Base-by-base conservation (phyloP, 352 stramenopile species). In the Halophytophthora batemanensis region DNA sequence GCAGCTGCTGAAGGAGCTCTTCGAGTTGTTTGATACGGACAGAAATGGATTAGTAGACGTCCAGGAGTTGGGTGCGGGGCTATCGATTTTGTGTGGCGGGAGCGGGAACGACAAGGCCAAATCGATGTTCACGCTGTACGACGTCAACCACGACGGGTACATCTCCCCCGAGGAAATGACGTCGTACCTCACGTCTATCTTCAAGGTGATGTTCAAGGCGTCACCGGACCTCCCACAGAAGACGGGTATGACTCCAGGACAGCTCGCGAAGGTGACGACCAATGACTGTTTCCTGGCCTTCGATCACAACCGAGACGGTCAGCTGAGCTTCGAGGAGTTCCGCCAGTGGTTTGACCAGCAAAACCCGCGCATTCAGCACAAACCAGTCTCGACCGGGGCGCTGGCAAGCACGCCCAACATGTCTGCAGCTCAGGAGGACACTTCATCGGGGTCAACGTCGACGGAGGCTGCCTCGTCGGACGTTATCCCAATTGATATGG, bases 61-160 rank as follows among this genome's bases (percentile, higher is more conserved):
- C 1, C 77, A 89, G 42, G 87, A 96, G 46, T 75, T 96, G 11
- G 80, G 78, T 33, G 78, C 83, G 17, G 87, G 86, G 3, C 64
- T 96, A 18, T 93, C 81, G n/a, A 89, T 96, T 57, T 61, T 96
- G 3, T 96, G 86, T 50, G 83, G 86, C 3, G 87, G 84, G 28
- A 86, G 72, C 52, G 48, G 71, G 13, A 56, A 75, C 10, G 81
- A 95, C 53, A 89, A 88, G 56, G 76, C 80, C 1, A 66, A 73
- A 35, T 87, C 83, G 12, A 71, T 93, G 47, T 95, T 95, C 43
- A 86, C 77, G 6, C 56, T 95, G 21, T 95, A 93, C 38, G 85
- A 95, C 59, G 47, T 85, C 11, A 87, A 95, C 56, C 71, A 85
- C 28, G 77, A 96, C 53, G 84, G 84, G 1, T 87, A 71, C 43